phyloP scores from a whole-genome alignment of 768 basidiomycete species.

The Pholiota microspora region DNA sequence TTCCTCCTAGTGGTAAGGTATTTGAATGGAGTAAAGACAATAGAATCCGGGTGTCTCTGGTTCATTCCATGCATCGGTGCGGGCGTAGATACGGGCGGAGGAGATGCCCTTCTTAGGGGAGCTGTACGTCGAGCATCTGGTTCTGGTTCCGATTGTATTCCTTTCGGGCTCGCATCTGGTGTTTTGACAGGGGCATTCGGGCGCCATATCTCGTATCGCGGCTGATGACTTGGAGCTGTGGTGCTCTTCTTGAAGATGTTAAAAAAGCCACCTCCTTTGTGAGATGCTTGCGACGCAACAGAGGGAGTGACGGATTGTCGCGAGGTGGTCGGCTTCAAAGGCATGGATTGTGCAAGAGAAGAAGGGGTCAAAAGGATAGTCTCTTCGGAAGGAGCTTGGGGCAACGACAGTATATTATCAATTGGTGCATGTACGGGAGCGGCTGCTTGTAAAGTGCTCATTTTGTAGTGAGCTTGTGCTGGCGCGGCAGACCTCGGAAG shows the following conservation, averaged over 20 bases:
- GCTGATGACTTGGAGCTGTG: constrained; percentile 15
- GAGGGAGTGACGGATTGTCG: constrained; percentile 39
- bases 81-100: constrained; percentile 24
- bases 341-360: constrained; percentile 52
- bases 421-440: constrained; percentile 9
- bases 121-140: constrained; percentile 5
- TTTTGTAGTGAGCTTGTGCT: constrained; percentile 3
- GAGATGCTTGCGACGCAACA: constrained; percentile 34
- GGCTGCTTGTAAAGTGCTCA: constrained; percentile 5
- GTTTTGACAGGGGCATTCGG: constrained; percentile 16
- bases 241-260: constrained; percentile 27
- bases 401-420: constrained; percentile 14
- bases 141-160: constrained; percentile 7
- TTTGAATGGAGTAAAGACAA: constrained; percentile 62
- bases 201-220: constrained; percentile 25
- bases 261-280: constrained; percentile 39
- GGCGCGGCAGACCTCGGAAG: constrained; percentile 12
- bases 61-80: constrained; percentile 31
- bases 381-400: constrained; percentile 42
- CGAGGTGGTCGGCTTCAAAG: constrained; percentile 40
- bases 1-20: constrained; percentile 56
- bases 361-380: constrained; percentile 62
- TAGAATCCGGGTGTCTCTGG: constrained; percentile 39
- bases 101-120: background rate
- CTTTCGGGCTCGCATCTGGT: constrained; percentile 20